Evolutionary conservation across 371 early-diverging fungal species (phyloP).

Genomic region (Blakeslea trispora): DNA sequence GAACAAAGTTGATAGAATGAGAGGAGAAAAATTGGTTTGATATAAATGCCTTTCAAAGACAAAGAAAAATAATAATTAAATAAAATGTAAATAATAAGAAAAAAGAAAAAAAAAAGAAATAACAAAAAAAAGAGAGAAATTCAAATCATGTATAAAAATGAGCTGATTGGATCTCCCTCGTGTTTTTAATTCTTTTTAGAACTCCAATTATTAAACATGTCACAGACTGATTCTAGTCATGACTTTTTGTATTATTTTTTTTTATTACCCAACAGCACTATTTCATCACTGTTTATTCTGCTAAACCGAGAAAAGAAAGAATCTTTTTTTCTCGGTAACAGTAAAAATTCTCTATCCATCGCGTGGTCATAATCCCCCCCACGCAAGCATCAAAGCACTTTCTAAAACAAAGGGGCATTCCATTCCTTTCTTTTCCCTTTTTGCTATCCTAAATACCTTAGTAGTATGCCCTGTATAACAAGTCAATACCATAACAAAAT

Average conservation of each 20-base stretch:
- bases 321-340: too few relatives aligned
- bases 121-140: slow-evolving; percentile 2
- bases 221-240: slow-evolving; percentile 15
- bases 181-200: slow-evolving; percentile 15
- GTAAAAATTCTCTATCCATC: too few relatives aligned
- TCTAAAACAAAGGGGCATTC: too few relatives aligned
- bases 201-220: slow-evolving; percentile 19
- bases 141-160: background rate
- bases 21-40: background rate
- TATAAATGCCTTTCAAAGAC: background rate
- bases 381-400: too few relatives aligned
- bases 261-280: too few relatives aligned
- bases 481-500: slow-evolving; percentile 12
- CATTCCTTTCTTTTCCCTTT: background rate
- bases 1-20: background rate
- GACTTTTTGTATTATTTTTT: too few relatives aligned
- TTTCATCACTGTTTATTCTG: too few relatives aligned
- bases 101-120: slow-evolving; percentile 1
- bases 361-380: too few relatives aligned
- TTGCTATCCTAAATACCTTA: too few relatives aligned
- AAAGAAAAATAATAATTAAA: background rate
- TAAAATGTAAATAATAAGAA: slow-evolving; percentile 4
- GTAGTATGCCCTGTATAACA: too few relatives aligned
- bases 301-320: too few relatives aligned
- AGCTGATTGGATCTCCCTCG: slow-evolving; percentile 26